Evolutionary conservation across 2,329 filamentous ascomycete species (phyloP).

Genomic region (Fusarium udum): DNA sequence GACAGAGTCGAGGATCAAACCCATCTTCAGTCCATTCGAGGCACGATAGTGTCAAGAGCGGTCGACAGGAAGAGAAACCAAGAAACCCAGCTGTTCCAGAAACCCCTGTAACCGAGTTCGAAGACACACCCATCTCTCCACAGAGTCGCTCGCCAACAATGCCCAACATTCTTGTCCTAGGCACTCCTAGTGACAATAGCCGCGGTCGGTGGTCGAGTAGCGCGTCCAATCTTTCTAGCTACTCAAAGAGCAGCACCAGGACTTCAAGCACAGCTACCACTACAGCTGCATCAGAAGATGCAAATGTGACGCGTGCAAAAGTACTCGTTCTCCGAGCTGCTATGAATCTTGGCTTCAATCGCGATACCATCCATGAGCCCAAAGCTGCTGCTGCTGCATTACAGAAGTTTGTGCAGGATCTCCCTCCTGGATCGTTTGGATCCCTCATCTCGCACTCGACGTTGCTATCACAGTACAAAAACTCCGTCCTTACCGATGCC

Average conservation of each 20-base stretch:
- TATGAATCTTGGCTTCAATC: constrained; percentile 82
- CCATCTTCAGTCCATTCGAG: constrained; percentile 62
- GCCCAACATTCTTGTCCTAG: constrained; percentile 89
- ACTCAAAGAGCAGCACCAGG: constrained; percentile 74
- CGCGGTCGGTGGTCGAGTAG: constrained; percentile 82
- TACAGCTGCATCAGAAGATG: constrained; percentile 74
- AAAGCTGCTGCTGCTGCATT: constrained; percentile 64
- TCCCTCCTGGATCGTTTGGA: constrained; percentile 83
- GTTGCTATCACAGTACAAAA: constrained; percentile 82
- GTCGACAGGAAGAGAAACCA: constrained; percentile 57
- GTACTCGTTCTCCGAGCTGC: constrained; percentile 84
- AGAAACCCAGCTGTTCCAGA: constrained; percentile 72
- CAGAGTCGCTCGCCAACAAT: constrained; percentile 79
- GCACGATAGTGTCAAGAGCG: constrained; percentile 61
- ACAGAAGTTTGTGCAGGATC: constrained; percentile 77
- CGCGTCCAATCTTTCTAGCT: constrained; percentile 80
- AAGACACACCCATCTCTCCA: constrained; percentile 85
- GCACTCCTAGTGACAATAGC: constrained; percentile 69
- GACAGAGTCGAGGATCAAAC: constrained; percentile 61
- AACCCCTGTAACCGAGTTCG: constrained; percentile 94
- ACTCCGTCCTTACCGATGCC: constrained; percentile 78
- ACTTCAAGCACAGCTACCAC: constrained; percentile 79
- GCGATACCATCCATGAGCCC: constrained; percentile 59
- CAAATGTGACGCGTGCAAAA: constrained; percentile 80
- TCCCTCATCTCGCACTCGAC: constrained; percentile 73